Percentiles rank a stretch among this genome's conserved stretches.
Evolutionary conservation across 371 early-diverging fungal species (phyloP).

Genomic region (Mortierella sp.): DNA sequence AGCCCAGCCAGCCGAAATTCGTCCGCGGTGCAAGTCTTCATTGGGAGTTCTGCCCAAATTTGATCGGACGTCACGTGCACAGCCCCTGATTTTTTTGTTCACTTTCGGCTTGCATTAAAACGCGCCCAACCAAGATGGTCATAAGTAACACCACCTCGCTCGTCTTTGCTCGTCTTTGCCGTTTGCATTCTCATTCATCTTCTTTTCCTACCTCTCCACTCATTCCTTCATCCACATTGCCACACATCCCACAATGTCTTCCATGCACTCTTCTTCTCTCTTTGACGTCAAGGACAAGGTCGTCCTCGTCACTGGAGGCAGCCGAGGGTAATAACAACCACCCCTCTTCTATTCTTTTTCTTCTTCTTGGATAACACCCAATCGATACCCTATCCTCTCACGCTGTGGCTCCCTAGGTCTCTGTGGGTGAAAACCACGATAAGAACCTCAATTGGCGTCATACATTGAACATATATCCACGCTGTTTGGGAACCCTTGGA

Average conservation of each 20-base stretch:
- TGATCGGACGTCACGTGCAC: background rate
- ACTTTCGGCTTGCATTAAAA: background rate
- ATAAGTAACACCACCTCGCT: background rate
- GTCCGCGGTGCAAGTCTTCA: background rate
- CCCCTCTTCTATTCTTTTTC: background rate
- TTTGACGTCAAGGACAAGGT: constrained; percentile 90
- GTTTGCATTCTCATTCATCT: background rate
- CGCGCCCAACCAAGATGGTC: too few species aligned
- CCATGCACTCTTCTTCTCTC: constrained; percentile 60
- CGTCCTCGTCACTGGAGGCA: constrained; percentile 93
- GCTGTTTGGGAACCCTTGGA: too few species aligned
- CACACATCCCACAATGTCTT: constrained; percentile 29
- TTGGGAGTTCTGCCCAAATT: background rate
- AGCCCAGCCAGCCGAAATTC: constrained; percentile 2
- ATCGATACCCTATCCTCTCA: background rate
- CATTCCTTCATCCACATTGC: background rate
- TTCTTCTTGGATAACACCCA: background rate
- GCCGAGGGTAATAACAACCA: constrained; percentile 67
- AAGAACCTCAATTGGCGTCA: too few species aligned
- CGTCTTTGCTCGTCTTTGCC: background rate
- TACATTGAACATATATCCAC: too few species aligned
- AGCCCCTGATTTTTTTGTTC: background rate
- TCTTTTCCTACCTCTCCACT: background rate
- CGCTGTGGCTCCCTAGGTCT: too few species aligned
- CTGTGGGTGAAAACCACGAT: too few species aligned